These are phyloP conservation scores for Calonectria honghensis DNA, from an alignment of 2,329 filamentous ascomycete genomes.

Conservation along the genomic window DNA sequence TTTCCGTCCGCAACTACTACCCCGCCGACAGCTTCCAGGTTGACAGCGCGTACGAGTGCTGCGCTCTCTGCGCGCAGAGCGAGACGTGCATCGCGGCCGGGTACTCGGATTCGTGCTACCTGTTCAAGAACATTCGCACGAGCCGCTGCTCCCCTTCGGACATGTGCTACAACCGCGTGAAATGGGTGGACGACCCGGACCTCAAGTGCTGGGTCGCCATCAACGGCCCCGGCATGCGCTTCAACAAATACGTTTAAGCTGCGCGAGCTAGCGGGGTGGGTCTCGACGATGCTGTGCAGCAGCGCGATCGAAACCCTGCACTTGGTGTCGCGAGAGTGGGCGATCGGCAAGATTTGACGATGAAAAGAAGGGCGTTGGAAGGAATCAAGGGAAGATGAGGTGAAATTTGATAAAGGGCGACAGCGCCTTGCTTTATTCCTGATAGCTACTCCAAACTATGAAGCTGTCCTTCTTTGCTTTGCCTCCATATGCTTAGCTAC, in stretches of 20 bases:
- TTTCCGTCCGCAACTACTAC: neutral
- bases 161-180: neutral
- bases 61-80: neutral
- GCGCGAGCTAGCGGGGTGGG: neutral
- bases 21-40: neutral
- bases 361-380: neutral
- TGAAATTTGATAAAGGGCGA: neutral
- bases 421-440: neutral
- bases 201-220: neutral
- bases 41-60: neutral
- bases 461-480: neutral
- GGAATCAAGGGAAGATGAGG: neutral
- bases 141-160: neutral
- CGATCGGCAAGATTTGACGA: neutral
- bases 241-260: neutral
- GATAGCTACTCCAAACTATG: neutral
- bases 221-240: neutral
- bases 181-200: neutral
- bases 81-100: neutral
- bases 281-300: neutral
- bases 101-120: neutral
- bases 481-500: neutral
- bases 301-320: neutral
- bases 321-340: neutral
- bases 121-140: neutral